phyloP scores from a whole-genome alignment of 805 yeast species.

The Yueomyces sinensis region DNA sequence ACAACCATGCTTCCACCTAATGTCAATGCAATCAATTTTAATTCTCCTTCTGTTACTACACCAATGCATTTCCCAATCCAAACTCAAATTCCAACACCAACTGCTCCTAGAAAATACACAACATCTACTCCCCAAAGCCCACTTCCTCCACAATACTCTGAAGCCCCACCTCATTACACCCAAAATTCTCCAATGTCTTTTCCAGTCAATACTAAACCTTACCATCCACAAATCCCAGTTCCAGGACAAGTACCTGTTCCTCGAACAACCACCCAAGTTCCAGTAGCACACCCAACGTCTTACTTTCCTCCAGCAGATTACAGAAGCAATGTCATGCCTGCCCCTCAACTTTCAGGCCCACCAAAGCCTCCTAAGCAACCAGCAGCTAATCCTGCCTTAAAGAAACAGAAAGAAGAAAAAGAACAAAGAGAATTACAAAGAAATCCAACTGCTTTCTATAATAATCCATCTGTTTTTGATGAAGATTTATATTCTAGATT shows the following conservation, averaged over 20 bases:
- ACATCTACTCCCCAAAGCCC: no score
- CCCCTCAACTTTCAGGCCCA: no score
- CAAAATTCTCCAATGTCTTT: neutral
- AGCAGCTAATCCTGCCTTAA: neutral
- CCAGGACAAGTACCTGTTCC: neutral
- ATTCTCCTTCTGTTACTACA: neutral
- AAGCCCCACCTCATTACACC: neutral
- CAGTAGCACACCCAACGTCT: neutral
- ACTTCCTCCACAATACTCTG: no score
- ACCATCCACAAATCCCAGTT: neutral
- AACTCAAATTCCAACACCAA: neutral
- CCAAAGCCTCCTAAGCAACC: slow-evolving; percentile 3
- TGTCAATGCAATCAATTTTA: neutral
- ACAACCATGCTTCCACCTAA: slow-evolving; percentile 8
- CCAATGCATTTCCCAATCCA: neutral
- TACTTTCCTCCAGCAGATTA: neutral
- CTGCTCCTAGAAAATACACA: neutral
- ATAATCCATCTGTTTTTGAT: slow-evolving; percentile 38
- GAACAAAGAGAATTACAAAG: slow-evolving; percentile 17
- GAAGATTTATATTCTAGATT: slow-evolving; percentile 31
- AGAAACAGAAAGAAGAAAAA: slow-evolving; percentile 1
- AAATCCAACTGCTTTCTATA: slow-evolving; percentile 31
- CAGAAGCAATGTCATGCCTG: no score
- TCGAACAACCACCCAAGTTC: neutral
- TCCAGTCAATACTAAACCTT: no score